A percentile compares a stretch with the other conserved stretches of the same genome.
phyloP scores from a whole-genome alignment of 768 basidiomycete species.

The Jaapia argillacea region DNA sequence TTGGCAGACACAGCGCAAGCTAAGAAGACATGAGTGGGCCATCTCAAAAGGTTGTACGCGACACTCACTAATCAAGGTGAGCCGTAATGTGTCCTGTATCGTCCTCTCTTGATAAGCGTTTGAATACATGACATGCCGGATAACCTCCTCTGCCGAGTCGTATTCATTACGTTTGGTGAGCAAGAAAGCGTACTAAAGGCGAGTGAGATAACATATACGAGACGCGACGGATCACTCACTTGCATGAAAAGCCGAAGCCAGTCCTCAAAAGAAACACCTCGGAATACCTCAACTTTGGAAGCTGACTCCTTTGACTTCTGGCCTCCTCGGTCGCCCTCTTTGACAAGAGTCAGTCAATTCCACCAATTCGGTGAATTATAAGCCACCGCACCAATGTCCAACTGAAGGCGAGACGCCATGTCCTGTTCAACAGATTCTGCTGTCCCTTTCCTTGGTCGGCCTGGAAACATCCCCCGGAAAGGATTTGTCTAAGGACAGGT shows the following conservation, averaged over 20 bases:
- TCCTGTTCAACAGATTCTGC: conserved; percentile 56
- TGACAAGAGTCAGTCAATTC: not conserved
- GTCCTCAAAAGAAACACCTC: conserved; percentile 72
- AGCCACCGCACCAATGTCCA: conserved; percentile 50
- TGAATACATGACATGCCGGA: conserved; percentile 66
- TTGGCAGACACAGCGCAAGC: conserved; percentile 63
- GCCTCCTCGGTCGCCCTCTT: conserved; percentile 48
- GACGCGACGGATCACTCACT: conserved; percentile 30
- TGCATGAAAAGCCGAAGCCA: conserved; percentile 86
- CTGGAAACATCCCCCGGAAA: conserved; percentile 64
- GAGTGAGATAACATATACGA: not conserved
- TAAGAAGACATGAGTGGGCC: conserved; percentile 17
- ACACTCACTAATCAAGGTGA: conserved; percentile 66
- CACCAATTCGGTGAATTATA: not conserved
- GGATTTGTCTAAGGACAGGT: conserved; percentile 30
- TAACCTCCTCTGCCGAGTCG: conserved; percentile 60
- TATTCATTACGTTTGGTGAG: conserved; percentile 54
- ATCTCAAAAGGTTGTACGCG: not conserved
- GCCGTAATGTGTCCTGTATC: conserved; percentile 59
- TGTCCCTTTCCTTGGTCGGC: conserved; percentile 25
- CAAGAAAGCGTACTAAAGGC: conserved; percentile 60
- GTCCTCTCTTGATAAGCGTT: conserved; percentile 58
- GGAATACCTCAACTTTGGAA: conserved; percentile 55
- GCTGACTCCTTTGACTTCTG: conserved; percentile 36
- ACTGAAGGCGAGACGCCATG: conserved; percentile 68